Percentiles rank a stretch among this genome's conserved stretches.
phyloP scores from a whole-genome alignment of 108 stramenopile genomes.

The Parietichytrium sp. region DNA sequence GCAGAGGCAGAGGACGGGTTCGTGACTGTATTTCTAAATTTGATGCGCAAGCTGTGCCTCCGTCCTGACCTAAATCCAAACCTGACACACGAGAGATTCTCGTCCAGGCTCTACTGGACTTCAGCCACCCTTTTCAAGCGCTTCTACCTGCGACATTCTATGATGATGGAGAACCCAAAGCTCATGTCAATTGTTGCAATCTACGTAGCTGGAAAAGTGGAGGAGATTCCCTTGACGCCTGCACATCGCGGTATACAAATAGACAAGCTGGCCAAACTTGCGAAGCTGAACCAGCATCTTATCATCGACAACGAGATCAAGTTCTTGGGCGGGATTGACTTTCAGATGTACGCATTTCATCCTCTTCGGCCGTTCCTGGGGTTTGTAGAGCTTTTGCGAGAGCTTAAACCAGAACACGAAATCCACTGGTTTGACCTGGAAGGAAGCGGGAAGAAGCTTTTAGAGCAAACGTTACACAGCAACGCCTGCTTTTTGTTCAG shows the following conservation, averaged over 20 bases:
- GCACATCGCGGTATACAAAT: not conserved
- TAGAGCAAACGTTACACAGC: not conserved
- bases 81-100: not conserved
- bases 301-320: slow-evolving; percentile 27
- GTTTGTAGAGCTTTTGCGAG: not conserved
- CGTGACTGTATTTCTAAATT: not conserved
- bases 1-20: not conserved
- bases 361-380: slow-evolving; percentile 4
- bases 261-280: not conserved
- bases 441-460: not conserved
- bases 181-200: not conserved
- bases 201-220: slow-evolving; percentile 28
- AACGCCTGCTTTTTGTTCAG: not conserved
- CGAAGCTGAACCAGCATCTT: not conserved
- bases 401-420: not conserved
- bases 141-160: not conserved
- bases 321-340: slow-evolving; percentile 28
- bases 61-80: not conserved
- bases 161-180: not conserved
- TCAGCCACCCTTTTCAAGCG: not conserved
- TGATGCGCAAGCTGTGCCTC: not conserved
- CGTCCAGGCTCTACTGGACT: not conserved
- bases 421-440: not conserved
- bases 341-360: not conserved
- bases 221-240: slow-evolving; percentile 16